Base-by-base conservation (phyloP, 169 alveolate genomes). In the Cytauxzoon felis region DNA sequence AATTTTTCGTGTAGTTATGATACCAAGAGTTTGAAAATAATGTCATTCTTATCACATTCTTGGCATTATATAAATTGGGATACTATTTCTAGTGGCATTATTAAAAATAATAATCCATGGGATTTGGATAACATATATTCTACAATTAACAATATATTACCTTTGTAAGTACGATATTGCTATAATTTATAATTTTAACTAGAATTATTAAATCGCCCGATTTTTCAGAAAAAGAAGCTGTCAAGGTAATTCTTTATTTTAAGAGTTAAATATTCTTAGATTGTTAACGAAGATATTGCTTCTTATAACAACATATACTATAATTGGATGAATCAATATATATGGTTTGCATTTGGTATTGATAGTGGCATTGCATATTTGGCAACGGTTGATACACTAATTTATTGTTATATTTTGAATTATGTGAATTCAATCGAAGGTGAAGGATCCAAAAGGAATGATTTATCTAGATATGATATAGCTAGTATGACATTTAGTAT, bases 371-470 rank as follows among this genome's bases (percentile, higher is more conserved):
- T 57, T n/a, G 63, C 19, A 38, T 67, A 73, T 41, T 36, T 43
- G 2, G 68, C 84, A 9, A 13, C 65, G 11, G 21, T 73, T 33
- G 84, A 73, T 34, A 11, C 66, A 9, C 43, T 63, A 9, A 64
- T 73, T 18, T 21, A 32, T 48, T 21, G 41, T 51, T 62, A 24
- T 32, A 36, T 62, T 0, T 23, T 50, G 63, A 50, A 7, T n/a
- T 29, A 34, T 38, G 47, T 0, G 8, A 38, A 38, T 13, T 13
- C 13, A 13, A 13, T 38, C 19, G 13, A 38, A 13, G 13, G 13
- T 38, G 19, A 38, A 59, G 29, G 1, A 26, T 38, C 16, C 56
- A 0, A n/a, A n/a, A n/a, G n/a, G n/a, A n/a, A n/a, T n/a, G n/a
- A 11, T 13, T 19, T 42, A 59, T 1, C 16, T 11, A 19, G 69